phyloP scores from a whole-genome alignment of 192 early-diverging fungal species.

The Coemansia interrupta region DNA sequence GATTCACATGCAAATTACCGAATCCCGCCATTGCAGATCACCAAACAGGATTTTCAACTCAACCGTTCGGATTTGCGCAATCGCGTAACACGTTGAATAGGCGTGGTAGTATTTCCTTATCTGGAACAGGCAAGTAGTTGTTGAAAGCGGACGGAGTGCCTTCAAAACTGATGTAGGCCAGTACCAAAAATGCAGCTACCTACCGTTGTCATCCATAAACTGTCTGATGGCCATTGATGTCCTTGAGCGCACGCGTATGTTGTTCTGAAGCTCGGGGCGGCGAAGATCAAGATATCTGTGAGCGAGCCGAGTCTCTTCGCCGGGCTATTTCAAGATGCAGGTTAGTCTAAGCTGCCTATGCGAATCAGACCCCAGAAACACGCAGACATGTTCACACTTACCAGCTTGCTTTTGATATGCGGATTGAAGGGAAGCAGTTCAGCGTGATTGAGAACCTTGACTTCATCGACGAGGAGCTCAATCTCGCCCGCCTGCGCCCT shows the following conservation, averaged over 20 bases:
- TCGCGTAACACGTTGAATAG: too few species aligned
- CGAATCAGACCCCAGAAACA: background rate
- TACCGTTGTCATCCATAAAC: slow-evolving; percentile 64
- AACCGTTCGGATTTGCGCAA: too few species aligned
- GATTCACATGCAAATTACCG: too few species aligned
- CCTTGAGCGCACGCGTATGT: slow-evolving; percentile 66
- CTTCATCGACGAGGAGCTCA: slow-evolving; percentile 62
- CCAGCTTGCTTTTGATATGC: slow-evolving; percentile 19
- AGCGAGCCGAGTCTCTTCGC: slow-evolving; percentile 71
- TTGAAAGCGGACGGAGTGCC: too few species aligned
- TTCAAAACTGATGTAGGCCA: too few species aligned
- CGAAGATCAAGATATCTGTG: slow-evolving; percentile 82
- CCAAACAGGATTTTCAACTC: too few species aligned
- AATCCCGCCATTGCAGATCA: too few species aligned
- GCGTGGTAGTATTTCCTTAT: too few species aligned
- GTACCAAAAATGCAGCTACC: background rate
- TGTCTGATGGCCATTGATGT: slow-evolving; percentile 65
- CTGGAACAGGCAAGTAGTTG: too few species aligned
- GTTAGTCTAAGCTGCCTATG: too few species aligned
- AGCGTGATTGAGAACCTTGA: slow-evolving; percentile 70
- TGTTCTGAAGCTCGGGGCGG: slow-evolving; percentile 68
- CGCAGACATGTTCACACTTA: slow-evolving; percentile 5
- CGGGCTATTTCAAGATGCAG: slow-evolving; percentile 43
- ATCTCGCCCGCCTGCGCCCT: slow-evolving; percentile 58
- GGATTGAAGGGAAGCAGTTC: slow-evolving; percentile 33